Base-by-base conservation (phyloP, 805 yeast genomes). In the Millerozyma acaciae region DNA sequence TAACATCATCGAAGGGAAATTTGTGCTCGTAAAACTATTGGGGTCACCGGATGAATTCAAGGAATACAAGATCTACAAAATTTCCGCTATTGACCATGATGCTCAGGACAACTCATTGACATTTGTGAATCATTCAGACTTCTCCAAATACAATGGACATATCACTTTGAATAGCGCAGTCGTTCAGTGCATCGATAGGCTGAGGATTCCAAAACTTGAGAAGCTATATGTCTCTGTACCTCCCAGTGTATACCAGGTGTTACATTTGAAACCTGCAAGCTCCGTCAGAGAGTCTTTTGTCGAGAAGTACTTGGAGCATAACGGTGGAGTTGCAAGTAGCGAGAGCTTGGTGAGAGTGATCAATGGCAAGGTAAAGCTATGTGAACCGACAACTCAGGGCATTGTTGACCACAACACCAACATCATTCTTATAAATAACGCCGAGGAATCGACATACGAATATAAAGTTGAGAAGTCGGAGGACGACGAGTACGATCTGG, bases 341-440 rank as follows among this genome's bases (percentile, higher is more conserved):
- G 73, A 70, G 16, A 76, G 71, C 39, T 32, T 45, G 6, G 55
- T 73, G 2, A 54, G 73, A 13, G 53, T 51, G 4, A 46, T 76
- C 13, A 68, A 70, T 40, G 83, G 83, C 14, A 47, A 48, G 5
- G 69, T 85, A 3, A 45, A 73, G 3, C 68, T 79, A 16, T 76
- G 87, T 51, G 94, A 84, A 44, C 95, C 95, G 0, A 68, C 76
- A 2, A 75, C 72, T 26, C 94, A 84, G 50, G 95, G 95, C 1
- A 43, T 52, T 5, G 46, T 82, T 1, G 53, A 59, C 14, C 35
- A 42, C 2, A 53, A 56, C 1, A 78, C 90, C 0, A 62, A 62
- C n/a, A 57, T 85, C 2, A 70, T 78, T 2, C 55, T 84, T 19
- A 71, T 79, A 12, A 71, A 68, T 9, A 30, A 44, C 8, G 25